Percentiles rank a stretch among this genome's conserved stretches.
These are phyloP conservation scores for Pelargonium cotyledonis DNA, from an alignment of 441 rosid species.

Conservation along the genomic window DNA sequence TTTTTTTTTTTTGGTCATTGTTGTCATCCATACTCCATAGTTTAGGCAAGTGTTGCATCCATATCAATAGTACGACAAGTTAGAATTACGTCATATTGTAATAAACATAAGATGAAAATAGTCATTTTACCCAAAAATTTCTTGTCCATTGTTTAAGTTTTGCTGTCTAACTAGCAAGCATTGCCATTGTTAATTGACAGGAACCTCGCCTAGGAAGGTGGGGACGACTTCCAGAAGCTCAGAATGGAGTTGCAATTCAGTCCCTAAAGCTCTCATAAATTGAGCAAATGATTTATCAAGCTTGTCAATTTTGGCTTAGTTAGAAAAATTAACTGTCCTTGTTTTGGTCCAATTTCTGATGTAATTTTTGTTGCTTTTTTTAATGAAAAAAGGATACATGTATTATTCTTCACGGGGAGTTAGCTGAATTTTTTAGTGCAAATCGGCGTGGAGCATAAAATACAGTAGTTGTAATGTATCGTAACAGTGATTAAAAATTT, in stretches of 20 bases:
- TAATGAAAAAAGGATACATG: too few species aligned
- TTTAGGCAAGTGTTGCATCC: too few species aligned
- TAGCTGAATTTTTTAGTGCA: too few species aligned
- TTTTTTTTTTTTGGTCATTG: too few species aligned
- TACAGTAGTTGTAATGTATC: too few species aligned
- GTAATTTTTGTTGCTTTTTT: not conserved
- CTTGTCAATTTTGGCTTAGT: conserved; percentile 25
- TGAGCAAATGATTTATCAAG: not conserved
- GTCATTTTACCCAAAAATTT: not conserved
- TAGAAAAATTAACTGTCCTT: not conserved
- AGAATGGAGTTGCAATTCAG: conserved; percentile 73
- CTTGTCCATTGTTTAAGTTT: not conserved
- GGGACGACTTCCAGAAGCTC: conserved; percentile 53
- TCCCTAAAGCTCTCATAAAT: conserved; percentile 45
- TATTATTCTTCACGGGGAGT: too few species aligned
- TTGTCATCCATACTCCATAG: too few species aligned
- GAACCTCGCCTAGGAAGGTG: conserved; percentile 95
- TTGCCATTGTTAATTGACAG: conserved; percentile 31
- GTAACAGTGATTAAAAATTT: too few species aligned
- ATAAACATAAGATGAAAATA: too few species aligned
- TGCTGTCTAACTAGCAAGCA: conserved; percentile 2
- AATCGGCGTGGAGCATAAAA: too few species aligned
- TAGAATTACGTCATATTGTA: too few species aligned
- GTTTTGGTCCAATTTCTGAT: not conserved
- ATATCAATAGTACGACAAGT: too few species aligned